Base-by-base conservation (phyloP, 495 filamentous ascomycete species). In the Halenospora varia region DNA sequence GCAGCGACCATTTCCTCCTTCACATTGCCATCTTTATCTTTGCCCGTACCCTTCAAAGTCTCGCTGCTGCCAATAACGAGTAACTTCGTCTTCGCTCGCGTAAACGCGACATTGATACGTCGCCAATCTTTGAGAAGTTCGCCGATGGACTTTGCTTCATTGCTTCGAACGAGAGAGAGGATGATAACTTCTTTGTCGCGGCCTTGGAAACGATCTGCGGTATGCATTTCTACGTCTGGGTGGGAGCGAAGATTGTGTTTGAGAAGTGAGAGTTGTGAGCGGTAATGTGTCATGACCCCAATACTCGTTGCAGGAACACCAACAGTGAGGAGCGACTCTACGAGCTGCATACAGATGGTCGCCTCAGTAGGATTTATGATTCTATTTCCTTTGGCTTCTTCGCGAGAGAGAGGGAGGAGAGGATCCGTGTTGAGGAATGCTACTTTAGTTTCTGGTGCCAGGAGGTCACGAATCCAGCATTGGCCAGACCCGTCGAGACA, bases 271-370 rank as follows among this genome's bases (percentile, higher is more conserved):
- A 98, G 86, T 68, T 98, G 94, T 25, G 89, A 92, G 60, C 93
- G 89, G 74, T 98, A 98, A 69, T 96, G 89, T n/a, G 94, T 96
- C 68, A 98, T 96, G 62, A 97, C 86, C n/a, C 94, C 94, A 48
- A 98, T 93, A 44, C 91, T 86, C 4, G 73, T 75, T 0, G 88
- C 81, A 0, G 87, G 76, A 15, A 96, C 80, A 25, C 94, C 94
- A 8, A 80, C 79, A 0, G 80, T 76, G 48, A 96, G 77, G 1
- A 98, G 81, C 0, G 83, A 74, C 61, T 89, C 82, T 26, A 96
- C 90, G 24, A 97, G 82, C 66, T 95, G 87, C 0, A 79, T 77
- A 42, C 85, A 83, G 29, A 97, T 77, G 3, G 76, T 78, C 0
- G 86, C 88, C 71, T 98, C 94, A 45, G 79, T 78, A 3, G 84